These are phyloP conservation scores for Celoporthe dispersa DNA, from an alignment of 2,329 filamentous ascomycete species.

Conservation along the genomic window DNA sequence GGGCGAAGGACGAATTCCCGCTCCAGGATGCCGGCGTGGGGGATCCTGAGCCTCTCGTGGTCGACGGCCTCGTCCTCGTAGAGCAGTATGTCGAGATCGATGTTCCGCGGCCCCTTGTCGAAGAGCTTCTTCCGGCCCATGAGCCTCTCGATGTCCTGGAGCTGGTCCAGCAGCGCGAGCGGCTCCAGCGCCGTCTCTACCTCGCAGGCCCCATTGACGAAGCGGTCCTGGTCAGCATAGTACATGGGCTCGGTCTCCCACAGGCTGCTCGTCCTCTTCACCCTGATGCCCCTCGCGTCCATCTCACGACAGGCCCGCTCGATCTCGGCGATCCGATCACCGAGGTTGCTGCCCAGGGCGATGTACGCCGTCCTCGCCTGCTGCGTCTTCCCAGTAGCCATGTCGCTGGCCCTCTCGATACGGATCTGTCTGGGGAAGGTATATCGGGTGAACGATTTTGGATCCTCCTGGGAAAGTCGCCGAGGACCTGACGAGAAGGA, in stretches of 20 bases:
- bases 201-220: slow-evolving; percentile 92
- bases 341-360: slow-evolving; percentile 90
- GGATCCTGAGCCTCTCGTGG: slow-evolving; percentile 77
- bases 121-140: slow-evolving; percentile 83
- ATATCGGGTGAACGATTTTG: slow-evolving; percentile 27
- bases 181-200: slow-evolving; percentile 80
- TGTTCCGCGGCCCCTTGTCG: slow-evolving; percentile 92
- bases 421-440: slow-evolving; percentile 28
- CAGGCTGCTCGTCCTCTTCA: slow-evolving; percentile 81
- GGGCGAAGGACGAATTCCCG: slow-evolving; percentile 93
- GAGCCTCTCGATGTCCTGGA: slow-evolving; percentile 81
- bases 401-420: slow-evolving; percentile 36
- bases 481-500: slow-evolving; percentile 24
- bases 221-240: slow-evolving; percentile 82
- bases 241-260: slow-evolving; percentile 99
- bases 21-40: slow-evolving; percentile 84
- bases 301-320: slow-evolving; percentile 82
- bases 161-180: slow-evolving; percentile 73
- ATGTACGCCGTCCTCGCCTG: slow-evolving; percentile 67
- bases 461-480: slow-evolving; percentile 16
- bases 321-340: slow-evolving; percentile 82
- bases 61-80: slow-evolving; percentile 71
- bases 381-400: slow-evolving; percentile 31
- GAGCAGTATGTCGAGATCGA: slow-evolving; percentile 90
- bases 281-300: slow-evolving; percentile 70